Conservation (phyloP, 2,329 filamentous ascomycete species). For the Penicillium sp. region DNA sequence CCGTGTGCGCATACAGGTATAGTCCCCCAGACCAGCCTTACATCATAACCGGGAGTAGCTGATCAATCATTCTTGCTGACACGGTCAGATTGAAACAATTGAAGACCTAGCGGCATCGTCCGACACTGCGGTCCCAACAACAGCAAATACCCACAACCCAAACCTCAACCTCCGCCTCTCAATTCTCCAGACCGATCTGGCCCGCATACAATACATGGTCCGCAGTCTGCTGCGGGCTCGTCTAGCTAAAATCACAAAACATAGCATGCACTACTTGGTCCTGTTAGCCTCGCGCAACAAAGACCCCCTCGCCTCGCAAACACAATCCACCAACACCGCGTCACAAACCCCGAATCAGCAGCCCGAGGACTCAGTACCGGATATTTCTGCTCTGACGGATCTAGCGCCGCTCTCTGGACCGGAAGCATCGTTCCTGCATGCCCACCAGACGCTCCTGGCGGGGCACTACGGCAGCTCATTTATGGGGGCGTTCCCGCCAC, state of each 20-base stretch:
- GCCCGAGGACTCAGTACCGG: conserved; percentile 35
- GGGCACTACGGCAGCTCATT: conserved; percentile 85
- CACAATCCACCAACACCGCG: conserved; percentile 15
- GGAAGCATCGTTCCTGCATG: conserved; percentile 77
- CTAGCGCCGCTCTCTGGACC: conserved; percentile 66
- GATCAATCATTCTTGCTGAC: background rate
- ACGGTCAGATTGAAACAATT: conserved; percentile 60
- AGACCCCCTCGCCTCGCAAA: conserved; percentile 17
- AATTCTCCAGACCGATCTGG: conserved; percentile 92
- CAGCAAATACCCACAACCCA: conserved; percentile 78
- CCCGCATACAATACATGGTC: conserved; percentile 88
- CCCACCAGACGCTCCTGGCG: conserved; percentile 81
- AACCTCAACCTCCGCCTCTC: conserved; percentile 91
- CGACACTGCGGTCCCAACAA: conserved; percentile 36
- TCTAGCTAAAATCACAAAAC: conserved; percentile 68
- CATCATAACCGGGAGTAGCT: background rate
- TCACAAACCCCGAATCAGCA: conserved; percentile 18
- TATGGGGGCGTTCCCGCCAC: conserved; percentile 73
- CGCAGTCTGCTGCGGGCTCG: conserved; percentile 77
- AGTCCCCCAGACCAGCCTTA: background rate
- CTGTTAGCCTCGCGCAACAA: conserved; percentile 22
- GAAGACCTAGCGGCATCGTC: conserved; percentile 57
- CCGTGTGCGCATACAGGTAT: conserved; percentile 63
- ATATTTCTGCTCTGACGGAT: conserved; percentile 39
- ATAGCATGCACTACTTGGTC: conserved; percentile 52